A percentile compares a stretch with the other conserved stretches of the same genome.
phyloP scores from a whole-genome alignment of 192 early-diverging fungal genomes.

The Backusella psychrophila region DNA sequence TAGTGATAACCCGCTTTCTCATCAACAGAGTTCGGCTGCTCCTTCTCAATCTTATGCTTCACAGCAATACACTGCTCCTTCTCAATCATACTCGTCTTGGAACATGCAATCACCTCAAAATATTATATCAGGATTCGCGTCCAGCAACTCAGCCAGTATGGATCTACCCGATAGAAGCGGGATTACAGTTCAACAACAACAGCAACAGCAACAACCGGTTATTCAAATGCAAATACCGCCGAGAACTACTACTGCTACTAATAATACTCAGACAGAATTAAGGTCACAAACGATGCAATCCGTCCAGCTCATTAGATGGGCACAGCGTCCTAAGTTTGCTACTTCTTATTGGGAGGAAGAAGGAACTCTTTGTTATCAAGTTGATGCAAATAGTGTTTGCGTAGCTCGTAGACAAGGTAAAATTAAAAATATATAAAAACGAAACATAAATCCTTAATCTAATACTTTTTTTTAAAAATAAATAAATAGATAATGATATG shows the following conservation, averaged over 20 bases:
- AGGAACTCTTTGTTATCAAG: conserved; percentile 62
- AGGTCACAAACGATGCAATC: neutral
- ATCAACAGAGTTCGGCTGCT: neutral
- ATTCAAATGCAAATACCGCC: neutral
- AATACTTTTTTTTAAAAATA: neutral
- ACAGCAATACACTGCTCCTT: neutral
- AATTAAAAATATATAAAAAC: neutral
- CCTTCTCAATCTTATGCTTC: neutral
- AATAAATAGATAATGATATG: conserved; percentile 61
- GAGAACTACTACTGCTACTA: neutral
- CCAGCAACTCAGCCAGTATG: neutral
- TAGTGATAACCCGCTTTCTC: neutral
- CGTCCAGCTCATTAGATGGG: neutral
- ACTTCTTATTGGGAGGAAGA: conserved; percentile 69
- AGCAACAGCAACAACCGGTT: neutral
- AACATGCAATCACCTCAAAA: neutral
- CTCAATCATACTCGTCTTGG: neutral
- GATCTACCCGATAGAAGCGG: neutral
- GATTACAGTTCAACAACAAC: neutral
- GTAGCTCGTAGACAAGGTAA: conserved; percentile 55
- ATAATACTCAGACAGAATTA: neutral
- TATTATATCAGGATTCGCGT: neutral
- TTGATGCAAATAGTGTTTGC: conserved; percentile 60
- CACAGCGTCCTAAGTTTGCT: conserved; percentile 31
- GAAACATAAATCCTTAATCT: neutral